Conservation (phyloP, 345 rosid genomes). For the Syzygium jambos region DNA sequence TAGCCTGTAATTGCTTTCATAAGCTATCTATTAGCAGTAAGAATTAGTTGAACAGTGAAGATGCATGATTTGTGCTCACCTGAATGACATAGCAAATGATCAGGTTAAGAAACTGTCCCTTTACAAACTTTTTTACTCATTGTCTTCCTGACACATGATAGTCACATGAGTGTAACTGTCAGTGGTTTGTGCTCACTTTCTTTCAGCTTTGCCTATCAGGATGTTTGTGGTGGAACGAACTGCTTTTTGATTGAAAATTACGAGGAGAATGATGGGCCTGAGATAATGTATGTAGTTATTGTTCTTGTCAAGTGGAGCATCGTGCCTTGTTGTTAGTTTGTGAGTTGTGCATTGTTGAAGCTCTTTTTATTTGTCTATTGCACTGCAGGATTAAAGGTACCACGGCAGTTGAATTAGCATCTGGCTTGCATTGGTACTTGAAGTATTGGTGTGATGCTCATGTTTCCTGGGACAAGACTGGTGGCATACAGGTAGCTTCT, state of each 20-base stretch:
- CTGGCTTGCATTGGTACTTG: constrained; percentile 92
- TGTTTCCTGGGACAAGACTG: constrained; percentile 94
- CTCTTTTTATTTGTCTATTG: neutral
- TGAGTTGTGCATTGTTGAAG: neutral
- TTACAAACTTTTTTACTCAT: neutral
- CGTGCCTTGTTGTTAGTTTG: neutral
- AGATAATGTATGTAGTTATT: constrained; percentile 53
- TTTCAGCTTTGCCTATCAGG: constrained; percentile 36
- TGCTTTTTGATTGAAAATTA: constrained; percentile 61
- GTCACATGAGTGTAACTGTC: neutral
- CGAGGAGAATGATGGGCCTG: constrained; percentile 35
- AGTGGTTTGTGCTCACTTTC: constrained; percentile 1
- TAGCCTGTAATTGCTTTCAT: neutral
- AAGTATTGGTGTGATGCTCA: constrained; percentile 86
- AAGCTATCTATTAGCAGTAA: neutral
- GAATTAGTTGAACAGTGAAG: neutral
- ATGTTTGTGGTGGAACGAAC: constrained; percentile 61
- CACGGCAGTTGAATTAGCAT: constrained; percentile 76
- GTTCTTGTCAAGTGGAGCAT: neutral
- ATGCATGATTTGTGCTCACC: neutral
- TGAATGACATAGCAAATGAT: neutral
- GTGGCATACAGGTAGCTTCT: constrained; percentile 72
- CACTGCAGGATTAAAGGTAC: constrained; percentile 64
- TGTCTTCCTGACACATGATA: neutral
- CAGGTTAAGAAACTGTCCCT: neutral